Evolutionary conservation across 371 early-diverging fungal species (phyloP).

Genomic region (Apophysomyces variabilis): DNA sequence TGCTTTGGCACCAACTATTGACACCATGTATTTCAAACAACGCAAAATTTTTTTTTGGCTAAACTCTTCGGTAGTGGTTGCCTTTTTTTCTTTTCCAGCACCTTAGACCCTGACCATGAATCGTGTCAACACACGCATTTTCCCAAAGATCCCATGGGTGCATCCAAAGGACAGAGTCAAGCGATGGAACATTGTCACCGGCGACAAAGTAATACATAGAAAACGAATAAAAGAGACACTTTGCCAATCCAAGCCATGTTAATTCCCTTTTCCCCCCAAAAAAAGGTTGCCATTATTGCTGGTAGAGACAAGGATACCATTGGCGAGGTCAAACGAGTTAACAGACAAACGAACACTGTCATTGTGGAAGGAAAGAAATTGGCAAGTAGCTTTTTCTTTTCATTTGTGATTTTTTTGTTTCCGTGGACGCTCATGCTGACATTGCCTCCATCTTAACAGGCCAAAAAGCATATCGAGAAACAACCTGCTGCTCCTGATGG

Average conservation of each 20-base stretch:
- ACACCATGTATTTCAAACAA: too few species aligned
- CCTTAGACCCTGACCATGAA: background rate
- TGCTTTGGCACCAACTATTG: too few species aligned
- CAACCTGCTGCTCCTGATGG: constrained; percentile 57
- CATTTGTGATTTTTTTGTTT: background rate
- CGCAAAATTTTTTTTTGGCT: too few species aligned
- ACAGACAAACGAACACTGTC: constrained; percentile 45
- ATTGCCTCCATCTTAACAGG: constrained; percentile 19
- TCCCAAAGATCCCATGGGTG: constrained; percentile 41
- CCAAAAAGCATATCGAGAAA: constrained; percentile 54
- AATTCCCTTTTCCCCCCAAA: background rate
- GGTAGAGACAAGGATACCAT: constrained; percentile 57
- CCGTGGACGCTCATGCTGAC: background rate
- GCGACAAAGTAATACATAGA: constrained; percentile 42
- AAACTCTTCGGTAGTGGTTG: too few species aligned
- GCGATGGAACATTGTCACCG: constrained; percentile 54
- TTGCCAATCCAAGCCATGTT: too few species aligned
- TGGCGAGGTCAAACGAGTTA: constrained; percentile 52
- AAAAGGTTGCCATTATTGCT: constrained; percentile 55
- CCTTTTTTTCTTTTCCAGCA: background rate
- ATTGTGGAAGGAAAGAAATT: constrained; percentile 56
- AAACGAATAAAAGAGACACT: too few species aligned
- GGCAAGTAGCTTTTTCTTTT: constrained; percentile 24
- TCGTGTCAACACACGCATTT: constrained; percentile 40
- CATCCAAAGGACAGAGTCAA: constrained; percentile 46